phyloP scores from a whole-genome alignment of 805 yeast species.

The Candida endomychidarum region DNA sequence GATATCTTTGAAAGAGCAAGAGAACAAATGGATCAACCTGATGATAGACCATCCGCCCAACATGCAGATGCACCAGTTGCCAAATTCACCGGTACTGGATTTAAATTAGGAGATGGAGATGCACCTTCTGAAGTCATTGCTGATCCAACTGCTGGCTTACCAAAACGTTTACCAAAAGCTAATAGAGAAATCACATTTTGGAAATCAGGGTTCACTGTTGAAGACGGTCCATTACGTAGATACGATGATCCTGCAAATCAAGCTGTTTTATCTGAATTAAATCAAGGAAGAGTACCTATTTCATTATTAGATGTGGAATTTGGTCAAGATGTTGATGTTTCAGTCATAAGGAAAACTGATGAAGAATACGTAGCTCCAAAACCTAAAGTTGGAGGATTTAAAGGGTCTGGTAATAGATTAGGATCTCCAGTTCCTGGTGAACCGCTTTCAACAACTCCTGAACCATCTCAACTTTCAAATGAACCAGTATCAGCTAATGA shows the following conservation, averaged over 20 bases:
- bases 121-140: conserved; percentile 34
- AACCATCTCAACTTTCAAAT: conserved; percentile 19
- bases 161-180: conserved; percentile 47
- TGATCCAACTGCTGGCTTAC: conserved; percentile 27
- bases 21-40: conserved; percentile 42
- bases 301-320: conserved; percentile 75
- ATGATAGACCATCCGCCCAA: conserved; percentile 37
- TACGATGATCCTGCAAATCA: conserved; percentile 94
- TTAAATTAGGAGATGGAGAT: conserved; percentile 50
- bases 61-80: conserved; percentile 27
- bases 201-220: conserved; percentile 95
- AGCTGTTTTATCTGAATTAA: conserved; percentile 72
- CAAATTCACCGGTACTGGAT: conserved; percentile 51
- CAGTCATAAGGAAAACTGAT: conserved; percentile 75
- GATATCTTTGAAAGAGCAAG: conserved; percentile 67
- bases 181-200: conserved; percentile 87
- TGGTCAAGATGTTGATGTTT: conserved; percentile 93
- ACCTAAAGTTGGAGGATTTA: conserved; percentile 60
- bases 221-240: conserved; percentile 80
- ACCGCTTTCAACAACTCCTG: conserved; percentile 16
- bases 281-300: conserved; percentile 89
- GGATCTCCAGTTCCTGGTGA: conserved; percentile 91
- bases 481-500: conserved; percentile 19
- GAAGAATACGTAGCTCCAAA: conserved; percentile 79
- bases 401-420: conserved; percentile 78